Evolutionary conservation across 768 basidiomycete genomes (phyloP).

Genomic region (Epithele typhae): DNA sequence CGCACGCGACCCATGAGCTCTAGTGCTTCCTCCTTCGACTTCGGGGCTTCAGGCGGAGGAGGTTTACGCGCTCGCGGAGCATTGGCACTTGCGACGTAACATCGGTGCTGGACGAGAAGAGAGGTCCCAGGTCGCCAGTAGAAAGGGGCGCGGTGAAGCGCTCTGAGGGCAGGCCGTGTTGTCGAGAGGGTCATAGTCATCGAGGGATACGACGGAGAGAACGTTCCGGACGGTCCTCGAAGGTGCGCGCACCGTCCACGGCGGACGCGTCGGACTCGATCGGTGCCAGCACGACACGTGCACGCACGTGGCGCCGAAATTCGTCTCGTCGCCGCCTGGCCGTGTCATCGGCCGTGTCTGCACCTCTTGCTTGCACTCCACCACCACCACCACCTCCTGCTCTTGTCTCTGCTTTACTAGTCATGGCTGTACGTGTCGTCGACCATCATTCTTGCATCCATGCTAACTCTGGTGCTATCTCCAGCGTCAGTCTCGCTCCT

Average conservation of each 20-base stretch:
- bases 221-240: slow-evolving; percentile 2
- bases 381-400: slow-evolving; percentile 14
- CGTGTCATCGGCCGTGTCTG: slow-evolving; percentile 16
- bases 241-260: background rate
- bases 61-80: slow-evolving; percentile 9
- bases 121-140: slow-evolving; percentile 7
- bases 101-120: slow-evolving; percentile 9
- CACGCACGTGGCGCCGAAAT: slow-evolving; percentile 22
- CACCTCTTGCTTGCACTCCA: slow-evolving; percentile 15
- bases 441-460: too few species aligned
- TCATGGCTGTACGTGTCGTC: slow-evolving; percentile 51
- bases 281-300: too few species aligned
- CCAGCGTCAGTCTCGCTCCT: slow-evolving; percentile 77
- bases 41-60: too few species aligned
- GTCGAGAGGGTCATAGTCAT: slow-evolving; percentile 16
- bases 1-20: slow-evolving; percentile 9
- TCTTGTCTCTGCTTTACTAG: slow-evolving; percentile 6
- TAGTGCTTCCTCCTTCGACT: slow-evolving; percentile 8
- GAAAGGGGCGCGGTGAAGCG: slow-evolving; percentile 1
- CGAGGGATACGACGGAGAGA: slow-evolving; percentile 6
- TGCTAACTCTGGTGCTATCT: background rate
- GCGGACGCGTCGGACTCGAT: too few species aligned
- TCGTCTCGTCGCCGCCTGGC: slow-evolving; percentile 16
- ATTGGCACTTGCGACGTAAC: slow-evolving; percentile 4
- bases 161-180: slow-evolving; percentile 1